phyloP scores from a whole-genome alignment of 2,329 filamentous ascomycete species.

The Epicoccum nigrum region DNA sequence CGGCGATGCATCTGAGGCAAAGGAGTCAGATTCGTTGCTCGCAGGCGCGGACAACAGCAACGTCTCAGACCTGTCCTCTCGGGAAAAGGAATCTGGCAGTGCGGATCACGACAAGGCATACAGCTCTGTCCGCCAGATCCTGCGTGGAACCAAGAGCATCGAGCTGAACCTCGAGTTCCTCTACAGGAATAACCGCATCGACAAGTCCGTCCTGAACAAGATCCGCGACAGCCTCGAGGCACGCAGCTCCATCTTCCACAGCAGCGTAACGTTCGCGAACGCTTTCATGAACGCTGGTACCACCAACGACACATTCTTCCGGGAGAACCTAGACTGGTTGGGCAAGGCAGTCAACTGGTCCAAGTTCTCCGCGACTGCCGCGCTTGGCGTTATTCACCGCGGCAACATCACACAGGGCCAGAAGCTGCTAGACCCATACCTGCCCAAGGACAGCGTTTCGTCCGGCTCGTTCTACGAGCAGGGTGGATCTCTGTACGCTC shows the following conservation, averaged over 20 bases:
- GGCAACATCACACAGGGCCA: slow-evolving; percentile 93
- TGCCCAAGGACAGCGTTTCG: slow-evolving; percentile 78
- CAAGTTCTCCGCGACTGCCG: slow-evolving; percentile 97
- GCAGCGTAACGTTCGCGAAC: slow-evolving; percentile 94
- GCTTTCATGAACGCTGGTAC: slow-evolving; percentile 99
- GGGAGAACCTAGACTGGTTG: slow-evolving; percentile 96
- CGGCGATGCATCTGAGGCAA: slow-evolving; percentile 56
- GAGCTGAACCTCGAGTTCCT: slow-evolving; percentile 95
- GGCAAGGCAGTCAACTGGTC: slow-evolving; percentile 99
- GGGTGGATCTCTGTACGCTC: slow-evolving; percentile 92
- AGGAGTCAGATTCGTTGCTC: slow-evolving; percentile 65
- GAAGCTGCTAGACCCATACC: slow-evolving; percentile 92
- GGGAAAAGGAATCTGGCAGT: slow-evolving; percentile 51
- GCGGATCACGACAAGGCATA: slow-evolving; percentile 62
- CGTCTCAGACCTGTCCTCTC: slow-evolving; percentile 56
- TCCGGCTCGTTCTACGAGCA: slow-evolving; percentile 90
- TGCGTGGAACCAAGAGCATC: slow-evolving; percentile 92
- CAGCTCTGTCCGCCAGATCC: slow-evolving; percentile 64
- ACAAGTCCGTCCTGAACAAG: slow-evolving; percentile 92
- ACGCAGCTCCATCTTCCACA: slow-evolving; percentile 98
- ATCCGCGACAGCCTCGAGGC: slow-evolving; percentile 94
- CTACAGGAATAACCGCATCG: slow-evolving; percentile 92
- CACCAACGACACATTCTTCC: slow-evolving; percentile 97
- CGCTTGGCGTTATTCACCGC: slow-evolving; percentile 93
- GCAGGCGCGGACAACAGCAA: slow-evolving; percentile 60